Percentiles rank a stretch among this genome's conserved stretches.
These are phyloP conservation scores for Delitschia confertaspora DNA, from an alignment of 495 filamentous ascomycete genomes.

Conservation along the genomic window DNA sequence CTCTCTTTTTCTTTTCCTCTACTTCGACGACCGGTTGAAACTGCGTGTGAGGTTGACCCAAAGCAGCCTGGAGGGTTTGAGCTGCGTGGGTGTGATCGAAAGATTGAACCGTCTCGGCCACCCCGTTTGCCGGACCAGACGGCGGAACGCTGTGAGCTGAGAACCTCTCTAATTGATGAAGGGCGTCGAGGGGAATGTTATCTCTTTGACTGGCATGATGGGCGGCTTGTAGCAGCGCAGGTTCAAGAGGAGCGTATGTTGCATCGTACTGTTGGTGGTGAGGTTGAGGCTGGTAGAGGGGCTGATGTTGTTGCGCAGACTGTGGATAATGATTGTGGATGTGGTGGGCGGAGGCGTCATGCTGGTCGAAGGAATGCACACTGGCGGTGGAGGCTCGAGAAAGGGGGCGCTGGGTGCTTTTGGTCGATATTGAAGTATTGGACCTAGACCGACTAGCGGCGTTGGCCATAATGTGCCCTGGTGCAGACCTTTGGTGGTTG, in stretches of 20 bases:
- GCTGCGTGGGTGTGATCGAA: slow-evolving; percentile 10
- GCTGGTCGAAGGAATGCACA: slow-evolving; percentile 21
- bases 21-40: slow-evolving; percentile 42
- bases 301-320: slow-evolving; percentile 5
- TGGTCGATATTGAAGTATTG: slow-evolving; percentile 47
- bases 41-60: slow-evolving; percentile 3
- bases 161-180: slow-evolving; percentile 13
- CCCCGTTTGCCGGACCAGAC: not conserved
- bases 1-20: slow-evolving; percentile 57
- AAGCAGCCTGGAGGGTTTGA: slow-evolving; percentile 2
- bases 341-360: slow-evolving; percentile 2
- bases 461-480: slow-evolving; percentile 16
- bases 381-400: slow-evolving; percentile 85
- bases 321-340: slow-evolving; percentile 2
- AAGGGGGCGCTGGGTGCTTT: slow-evolving; percentile 55
- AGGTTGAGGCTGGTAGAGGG: slow-evolving; percentile 9
- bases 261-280: slow-evolving; percentile 2
- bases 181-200: slow-evolving; percentile 12
- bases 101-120: slow-evolving; percentile 1
- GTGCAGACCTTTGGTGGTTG: too few species aligned
- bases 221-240: slow-evolving; percentile 21
- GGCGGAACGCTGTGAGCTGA: slow-evolving; percentile 1
- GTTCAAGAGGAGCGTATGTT: slow-evolving; percentile 12
- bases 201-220: slow-evolving; percentile 23
- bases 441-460: slow-evolving; percentile 43